These are phyloP conservation scores for Phytophthora sansomeana DNA, from an alignment of 352 stramenopile species.

Conservation along the genomic window DNA sequence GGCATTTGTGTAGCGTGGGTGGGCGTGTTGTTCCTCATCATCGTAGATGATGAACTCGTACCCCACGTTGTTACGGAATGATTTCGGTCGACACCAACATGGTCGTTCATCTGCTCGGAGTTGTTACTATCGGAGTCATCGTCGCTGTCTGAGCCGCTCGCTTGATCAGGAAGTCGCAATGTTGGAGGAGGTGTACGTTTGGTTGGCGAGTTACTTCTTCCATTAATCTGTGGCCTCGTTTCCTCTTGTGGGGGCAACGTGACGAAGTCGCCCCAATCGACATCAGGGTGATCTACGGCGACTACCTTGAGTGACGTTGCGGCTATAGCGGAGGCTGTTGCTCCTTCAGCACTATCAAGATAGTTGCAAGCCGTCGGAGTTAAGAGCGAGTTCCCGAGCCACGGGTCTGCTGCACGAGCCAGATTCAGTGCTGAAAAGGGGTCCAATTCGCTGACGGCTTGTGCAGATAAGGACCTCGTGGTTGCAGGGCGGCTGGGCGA, in stretches of 20 bases:
- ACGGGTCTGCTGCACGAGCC: slow-evolving; percentile 55
- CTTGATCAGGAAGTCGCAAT: slow-evolving; percentile 14
- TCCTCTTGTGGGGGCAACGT: slow-evolving; percentile 35
- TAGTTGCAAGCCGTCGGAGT: slow-evolving; percentile 27
- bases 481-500: slow-evolving; percentile 19
- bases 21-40: slow-evolving; percentile 32
- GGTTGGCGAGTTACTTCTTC: background rate
- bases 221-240: slow-evolving; percentile 12
- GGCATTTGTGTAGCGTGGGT: slow-evolving; percentile 28
- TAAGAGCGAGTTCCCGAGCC: slow-evolving; percentile 54
- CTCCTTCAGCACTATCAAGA: slow-evolving; percentile 21
- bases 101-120: slow-evolving; percentile 12
- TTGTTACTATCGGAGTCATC: slow-evolving; percentile 22
- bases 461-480: slow-evolving; percentile 14
- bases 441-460: slow-evolving; percentile 54
- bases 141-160: slow-evolving; percentile 6
- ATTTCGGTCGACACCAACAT: slow-evolving; percentile 15
- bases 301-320: slow-evolving; percentile 53
- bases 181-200: background rate
- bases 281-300: slow-evolving; percentile 36
- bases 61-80: slow-evolving; percentile 11
- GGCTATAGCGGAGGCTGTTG: slow-evolving; percentile 28
- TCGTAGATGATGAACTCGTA: slow-evolving; percentile 15
- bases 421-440: slow-evolving; percentile 60
- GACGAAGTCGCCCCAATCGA: slow-evolving; percentile 75